Percentiles rank a stretch among this genome's conserved stretches.
These are phyloP conservation scores for Gamsiella multidivaricata DNA, from an alignment of 192 early-diverging fungal genomes.

Conservation along the genomic window DNA sequence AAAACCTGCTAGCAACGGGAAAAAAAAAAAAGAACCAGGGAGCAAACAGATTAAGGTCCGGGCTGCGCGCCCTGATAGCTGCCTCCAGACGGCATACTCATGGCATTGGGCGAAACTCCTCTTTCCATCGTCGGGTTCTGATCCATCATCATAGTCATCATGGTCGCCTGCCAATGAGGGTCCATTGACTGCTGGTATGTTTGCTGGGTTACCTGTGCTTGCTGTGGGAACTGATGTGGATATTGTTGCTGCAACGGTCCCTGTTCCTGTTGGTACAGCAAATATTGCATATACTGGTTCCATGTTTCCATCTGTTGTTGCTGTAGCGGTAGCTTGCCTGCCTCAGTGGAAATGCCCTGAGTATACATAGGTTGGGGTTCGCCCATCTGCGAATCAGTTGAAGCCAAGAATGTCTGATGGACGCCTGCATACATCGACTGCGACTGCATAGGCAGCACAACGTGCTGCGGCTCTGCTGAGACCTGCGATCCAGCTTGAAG, in stretches of 20 bases:
- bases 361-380: background rate
- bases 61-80: too few species aligned
- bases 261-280: slow-evolving; percentile 23
- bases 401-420: too few species aligned
- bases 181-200: slow-evolving; percentile 3
- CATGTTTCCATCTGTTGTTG: slow-evolving; percentile 24
- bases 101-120: background rate
- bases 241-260: background rate
- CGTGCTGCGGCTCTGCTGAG: too few species aligned
- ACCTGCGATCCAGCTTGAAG: too few species aligned
- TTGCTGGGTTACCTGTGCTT: background rate
- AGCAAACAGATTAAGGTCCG: too few species aligned
- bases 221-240: background rate
- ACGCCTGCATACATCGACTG: too few species aligned
- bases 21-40: too few species aligned
- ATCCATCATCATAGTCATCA: slow-evolving; percentile 52
- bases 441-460: too few species aligned
- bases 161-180: slow-evolving; percentile 48
- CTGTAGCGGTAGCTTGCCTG: background rate
- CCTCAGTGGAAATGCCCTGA: background rate
- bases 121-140: background rate
- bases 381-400: background rate
- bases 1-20: background rate
- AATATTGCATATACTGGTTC: slow-evolving; percentile 42
- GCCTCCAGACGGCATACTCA: background rate